A percentile compares a stretch with the other conserved stretches of the same genome.
Evolutionary conservation across 345 rosid species (phyloP).

Genomic region (Abelmoschus esculentus): DNA sequence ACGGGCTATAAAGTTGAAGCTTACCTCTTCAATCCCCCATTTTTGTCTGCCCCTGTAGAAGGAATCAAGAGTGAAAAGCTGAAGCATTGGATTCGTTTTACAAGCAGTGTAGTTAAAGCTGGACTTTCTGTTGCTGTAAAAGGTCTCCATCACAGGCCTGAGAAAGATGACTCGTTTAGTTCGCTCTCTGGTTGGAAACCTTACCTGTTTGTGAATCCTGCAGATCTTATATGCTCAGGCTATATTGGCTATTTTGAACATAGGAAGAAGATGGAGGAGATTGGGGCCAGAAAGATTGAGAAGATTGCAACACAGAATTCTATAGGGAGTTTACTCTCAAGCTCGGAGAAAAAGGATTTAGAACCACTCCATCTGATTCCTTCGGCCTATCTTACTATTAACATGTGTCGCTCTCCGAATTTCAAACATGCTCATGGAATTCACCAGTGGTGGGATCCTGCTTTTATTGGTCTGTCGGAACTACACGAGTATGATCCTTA

Average conservation of each 20-base stretch:
- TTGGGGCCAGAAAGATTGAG: conserved; percentile 43
- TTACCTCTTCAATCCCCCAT: conserved; percentile 63
- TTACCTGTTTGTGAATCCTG: conserved; percentile 40
- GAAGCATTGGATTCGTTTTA: conserved; percentile 40
- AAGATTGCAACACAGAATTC: conserved; percentile 45
- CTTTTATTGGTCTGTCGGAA: conserved; percentile 28
- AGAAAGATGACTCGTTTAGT: conserved; percentile 24
- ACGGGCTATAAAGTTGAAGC: conserved; percentile 35
- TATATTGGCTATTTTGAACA: conserved; percentile 59
- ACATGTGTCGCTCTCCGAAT: conserved; percentile 26
- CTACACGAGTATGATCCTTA: conserved; percentile 19
- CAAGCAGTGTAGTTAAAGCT: conserved; percentile 53
- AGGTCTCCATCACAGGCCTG: conserved; percentile 21
- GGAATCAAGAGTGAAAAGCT: conserved; percentile 37
- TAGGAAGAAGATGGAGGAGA: conserved; percentile 54
- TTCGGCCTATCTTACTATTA: conserved; percentile 42
- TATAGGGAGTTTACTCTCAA: conserved; percentile 29
- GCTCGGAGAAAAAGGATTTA: conserved; percentile 19
- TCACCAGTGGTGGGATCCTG: conserved; percentile 72
- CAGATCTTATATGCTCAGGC: conserved; percentile 48
- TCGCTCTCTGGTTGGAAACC: conserved; percentile 49
- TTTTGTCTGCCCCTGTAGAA: conserved; percentile 46
- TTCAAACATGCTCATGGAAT: conserved; percentile 60
- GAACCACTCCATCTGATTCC: conserved; percentile 57
- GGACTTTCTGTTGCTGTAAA: conserved; percentile 44